phyloP scores from a whole-genome alignment of 1,284 basidiomycete species.

The Athelia psychrophila region DNA sequence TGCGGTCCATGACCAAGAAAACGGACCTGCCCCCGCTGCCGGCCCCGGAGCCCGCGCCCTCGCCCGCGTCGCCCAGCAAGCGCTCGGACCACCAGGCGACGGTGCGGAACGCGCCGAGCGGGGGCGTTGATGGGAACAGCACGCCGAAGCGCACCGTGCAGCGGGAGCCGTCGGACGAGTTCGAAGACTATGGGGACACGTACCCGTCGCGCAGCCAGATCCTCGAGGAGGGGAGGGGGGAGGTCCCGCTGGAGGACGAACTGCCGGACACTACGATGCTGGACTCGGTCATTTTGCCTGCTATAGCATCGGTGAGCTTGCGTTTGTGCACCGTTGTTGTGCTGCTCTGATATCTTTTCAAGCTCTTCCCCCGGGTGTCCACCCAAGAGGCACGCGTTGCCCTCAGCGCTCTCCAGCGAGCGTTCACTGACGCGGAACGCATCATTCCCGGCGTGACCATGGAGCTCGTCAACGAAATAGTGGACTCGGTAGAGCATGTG shows the following conservation, averaged over 20 bases:
- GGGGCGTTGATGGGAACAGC: slow-evolving; percentile 9
- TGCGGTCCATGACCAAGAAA: slow-evolving; percentile 43
- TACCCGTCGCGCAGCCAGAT: slow-evolving; percentile 13
- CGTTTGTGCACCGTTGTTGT: not conserved
- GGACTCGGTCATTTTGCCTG: slow-evolving; percentile 92
- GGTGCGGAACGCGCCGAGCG: slow-evolving; percentile 51
- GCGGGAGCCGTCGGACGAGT: slow-evolving; percentile 58
- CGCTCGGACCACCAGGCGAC: slow-evolving; percentile 59
- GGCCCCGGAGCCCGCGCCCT: slow-evolving; percentile 12
- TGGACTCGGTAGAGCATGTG: slow-evolving; percentile 88
- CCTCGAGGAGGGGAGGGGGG: slow-evolving; percentile 39
- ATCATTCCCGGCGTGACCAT: slow-evolving; percentile 82
- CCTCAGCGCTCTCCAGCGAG: slow-evolving; percentile 80
- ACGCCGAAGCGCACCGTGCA: slow-evolving; percentile 23
- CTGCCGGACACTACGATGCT: slow-evolving; percentile 87
- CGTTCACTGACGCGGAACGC: slow-evolving; percentile 89
- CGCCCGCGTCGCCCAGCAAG: slow-evolving; percentile 36
- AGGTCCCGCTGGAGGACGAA: slow-evolving; percentile 55
- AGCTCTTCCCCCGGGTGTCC: slow-evolving; percentile 88
- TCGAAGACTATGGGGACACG: slow-evolving; percentile 59
- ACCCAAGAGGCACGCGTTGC: slow-evolving; percentile 85
- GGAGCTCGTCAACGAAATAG: slow-evolving; percentile 83
- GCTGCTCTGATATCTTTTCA: slow-evolving; percentile 7
- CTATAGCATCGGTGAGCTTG: slow-evolving; percentile 80
- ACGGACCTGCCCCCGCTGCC: slow-evolving; percentile 62